phyloP scores from a whole-genome alignment of 208 protist species.

The Strigomonas culicis region DNA sequence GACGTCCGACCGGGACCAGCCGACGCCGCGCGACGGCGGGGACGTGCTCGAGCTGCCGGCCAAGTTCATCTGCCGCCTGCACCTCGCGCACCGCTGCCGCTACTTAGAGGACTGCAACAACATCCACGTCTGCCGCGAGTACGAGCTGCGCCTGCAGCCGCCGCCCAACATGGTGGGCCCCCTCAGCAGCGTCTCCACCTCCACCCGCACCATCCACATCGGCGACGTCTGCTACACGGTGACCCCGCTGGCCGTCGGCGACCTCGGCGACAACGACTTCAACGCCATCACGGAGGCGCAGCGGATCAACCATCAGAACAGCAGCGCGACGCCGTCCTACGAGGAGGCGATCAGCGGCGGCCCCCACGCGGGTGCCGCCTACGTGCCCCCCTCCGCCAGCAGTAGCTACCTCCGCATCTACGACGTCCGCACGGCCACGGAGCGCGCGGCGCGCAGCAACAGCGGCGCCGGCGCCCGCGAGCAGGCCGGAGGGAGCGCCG shows the following conservation, averaged over 20 bases:
- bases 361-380: background rate
- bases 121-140: slow-evolving; percentile 89
- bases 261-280: slow-evolving; percentile 74
- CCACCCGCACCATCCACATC: slow-evolving; percentile 61
- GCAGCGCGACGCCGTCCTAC: background rate
- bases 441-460: background rate
- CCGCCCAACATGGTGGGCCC: slow-evolving; percentile 56
- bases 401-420: background rate
- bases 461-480: background rate
- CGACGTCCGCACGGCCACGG: background rate
- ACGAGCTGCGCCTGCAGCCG: slow-evolving; percentile 68
- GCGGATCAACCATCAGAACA: slow-evolving; percentile 21
- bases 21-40: slow-evolving; percentile 13
- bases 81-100: slow-evolving; percentile 82
- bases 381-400: background rate
- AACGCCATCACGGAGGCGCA: slow-evolving; percentile 59
- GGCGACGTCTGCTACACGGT: slow-evolving; percentile 71
- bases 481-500: background rate
- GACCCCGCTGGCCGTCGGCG: slow-evolving; percentile 56
- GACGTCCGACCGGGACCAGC: slow-evolving; percentile 18
- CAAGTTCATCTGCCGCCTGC: slow-evolving; percentile 85
- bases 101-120: slow-evolving; percentile 92
- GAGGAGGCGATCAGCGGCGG: background rate
- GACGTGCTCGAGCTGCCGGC: slow-evolving; percentile 64
- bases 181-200: slow-evolving; percentile 40